A percentile compares a stretch with the other conserved stretches of the same genome.
phyloP scores from a whole-genome alignment of 75 land plant species.

The Cunninghamia lanceolata region DNA sequence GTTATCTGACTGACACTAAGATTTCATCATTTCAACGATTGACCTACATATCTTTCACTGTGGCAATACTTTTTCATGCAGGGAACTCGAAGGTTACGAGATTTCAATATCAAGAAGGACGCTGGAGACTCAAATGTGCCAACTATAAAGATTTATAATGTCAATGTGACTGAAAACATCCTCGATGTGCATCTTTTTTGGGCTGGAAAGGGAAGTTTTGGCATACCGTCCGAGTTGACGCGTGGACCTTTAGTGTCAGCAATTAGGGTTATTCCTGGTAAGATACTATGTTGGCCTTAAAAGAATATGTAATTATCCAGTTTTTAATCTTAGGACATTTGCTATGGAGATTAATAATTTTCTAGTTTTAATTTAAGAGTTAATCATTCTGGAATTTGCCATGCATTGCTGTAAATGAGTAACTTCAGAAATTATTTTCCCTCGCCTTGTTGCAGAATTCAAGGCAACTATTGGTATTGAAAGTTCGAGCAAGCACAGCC shows the following conservation, averaged over 20 bases:
- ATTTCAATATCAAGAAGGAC: conserved; percentile 15
- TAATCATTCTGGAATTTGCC: not conserved
- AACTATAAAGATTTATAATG: conserved; percentile 2
- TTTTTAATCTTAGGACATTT: not conserved
- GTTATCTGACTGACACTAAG: not conserved
- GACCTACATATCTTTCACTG: not conserved
- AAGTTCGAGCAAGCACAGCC: not conserved
- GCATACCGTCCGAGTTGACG: conserved; percentile 14
- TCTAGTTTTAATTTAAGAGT: not conserved
- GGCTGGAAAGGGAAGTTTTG: conserved; percentile 22
- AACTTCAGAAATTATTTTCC: not conserved
- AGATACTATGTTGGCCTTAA: not conserved
- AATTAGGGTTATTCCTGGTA: conserved; percentile 18
- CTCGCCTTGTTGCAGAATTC: conserved; percentile 2
- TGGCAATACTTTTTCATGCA: conserved; percentile 2
- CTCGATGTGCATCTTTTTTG: conserved; percentile 24
- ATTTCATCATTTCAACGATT: not conserved
- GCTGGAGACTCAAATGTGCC: conserved; percentile 12
- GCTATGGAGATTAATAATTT: not conserved
- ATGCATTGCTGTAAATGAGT: not conserved
- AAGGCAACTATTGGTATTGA: not conserved
- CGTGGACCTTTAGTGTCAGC: conserved; percentile 25
- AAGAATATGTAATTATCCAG: not conserved
- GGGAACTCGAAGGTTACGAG: conserved; percentile 12
- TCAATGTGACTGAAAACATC: conserved; percentile 12